Conservation (phyloP, 2,329 filamentous ascomycete species). For the Talaromyces atroroseus region DNA sequence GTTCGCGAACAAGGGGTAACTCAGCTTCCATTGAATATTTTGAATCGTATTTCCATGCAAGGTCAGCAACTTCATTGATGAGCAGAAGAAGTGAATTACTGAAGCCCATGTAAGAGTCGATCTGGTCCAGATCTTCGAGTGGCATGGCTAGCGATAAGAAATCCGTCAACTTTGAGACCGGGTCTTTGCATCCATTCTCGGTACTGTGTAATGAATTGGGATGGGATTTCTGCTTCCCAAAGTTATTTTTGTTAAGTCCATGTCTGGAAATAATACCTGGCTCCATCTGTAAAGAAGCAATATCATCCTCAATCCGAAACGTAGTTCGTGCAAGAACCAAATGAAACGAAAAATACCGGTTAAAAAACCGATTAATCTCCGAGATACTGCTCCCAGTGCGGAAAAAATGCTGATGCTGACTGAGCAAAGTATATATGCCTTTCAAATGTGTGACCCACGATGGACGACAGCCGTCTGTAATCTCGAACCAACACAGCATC, state of each 20-base stretch:
- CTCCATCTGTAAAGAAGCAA: background rate
- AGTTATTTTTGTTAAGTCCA: too few species aligned
- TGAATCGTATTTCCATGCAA: conserved; percentile 18
- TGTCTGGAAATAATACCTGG: background rate
- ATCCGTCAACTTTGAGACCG: conserved; percentile 7
- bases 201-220: background rate
- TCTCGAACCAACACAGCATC: conserved; percentile 28
- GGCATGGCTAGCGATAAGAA: conserved; percentile 11
- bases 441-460: conserved; percentile 24
- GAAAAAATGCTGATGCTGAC: conserved; percentile 13
- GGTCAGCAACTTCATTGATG: conserved; percentile 20
- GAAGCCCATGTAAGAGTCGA: conserved; percentile 24
- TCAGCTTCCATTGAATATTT: conserved; percentile 5
- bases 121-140: conserved; percentile 17
- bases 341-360: conserved; percentile 24
- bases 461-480: conserved; percentile 24
- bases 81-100: conserved; percentile 21
- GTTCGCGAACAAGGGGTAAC: conserved; percentile 1
- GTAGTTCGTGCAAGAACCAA: conserved; percentile 24
- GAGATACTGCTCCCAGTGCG: background rate
- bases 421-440: conserved; percentile 21
- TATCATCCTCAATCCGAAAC: conserved; percentile 17
- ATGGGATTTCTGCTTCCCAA: background rate
- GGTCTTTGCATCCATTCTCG: background rate
- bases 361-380: conserved; percentile 20